Base-by-base conservation (phyloP, 2,329 filamentous ascomycete species). In the Didymella lethalis region DNA sequence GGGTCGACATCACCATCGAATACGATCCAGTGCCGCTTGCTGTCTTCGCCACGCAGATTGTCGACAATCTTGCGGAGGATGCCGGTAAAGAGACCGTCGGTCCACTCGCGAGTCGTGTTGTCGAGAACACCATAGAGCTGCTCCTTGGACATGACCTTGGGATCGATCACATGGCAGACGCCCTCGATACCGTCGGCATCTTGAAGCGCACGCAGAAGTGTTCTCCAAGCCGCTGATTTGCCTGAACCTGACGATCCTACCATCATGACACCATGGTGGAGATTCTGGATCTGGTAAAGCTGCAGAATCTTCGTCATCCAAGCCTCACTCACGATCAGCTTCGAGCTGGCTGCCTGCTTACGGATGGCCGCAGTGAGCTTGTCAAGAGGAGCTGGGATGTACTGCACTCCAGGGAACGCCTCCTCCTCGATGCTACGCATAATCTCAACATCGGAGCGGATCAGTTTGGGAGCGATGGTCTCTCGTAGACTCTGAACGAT, bases 211-310 rank as follows among this genome's bases (percentile, higher is more conserved):
- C 96, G 91, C 20, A 99, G 85, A 50, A 99, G 84, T 41, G 96
- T 88, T 72, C 91, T 93, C 95, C 96, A 99, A 5, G 95, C 91
- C 1, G 91, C 88, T 40, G 95, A 97, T 80, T 99, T 99, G 74
- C 96, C 96, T 45, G 94, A 90, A n/a, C 96, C 95, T 29, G 96
- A 97, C 73, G 92, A 93, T 63, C 95, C 95, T 10, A 99, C 95
- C 95, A 99, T 98, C 96, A 99, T 99, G 28, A 99, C 95, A 89
- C 95, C 95, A 69, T 99, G 95, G 73, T 99, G 95, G 58, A 99
- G 93, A 65, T 89, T 91, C 78, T 98, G 95, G 63, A 99, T 99
- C 77, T 99, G 95, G 76, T 97, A 98, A 2, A 99, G 86, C 77
- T 99, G 95, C 8, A 99, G 84, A 32, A 96, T 89, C 81, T 99